Conservation (phyloP, 116 monocot species). For the Phalaenopsis hybrid region DNA sequence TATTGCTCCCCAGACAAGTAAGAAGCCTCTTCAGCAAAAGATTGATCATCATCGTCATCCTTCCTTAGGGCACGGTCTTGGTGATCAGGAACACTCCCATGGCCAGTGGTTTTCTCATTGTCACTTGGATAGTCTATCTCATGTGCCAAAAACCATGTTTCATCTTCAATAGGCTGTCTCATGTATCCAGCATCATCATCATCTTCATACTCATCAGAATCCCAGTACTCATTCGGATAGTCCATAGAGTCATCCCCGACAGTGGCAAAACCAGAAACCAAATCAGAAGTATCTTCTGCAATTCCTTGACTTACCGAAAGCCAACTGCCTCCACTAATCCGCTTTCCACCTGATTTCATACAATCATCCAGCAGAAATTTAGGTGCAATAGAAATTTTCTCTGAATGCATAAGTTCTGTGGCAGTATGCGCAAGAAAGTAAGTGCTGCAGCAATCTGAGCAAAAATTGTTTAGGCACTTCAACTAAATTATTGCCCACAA, state of each 20-base stretch:
- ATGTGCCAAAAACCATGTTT: slow-evolving; percentile 96
- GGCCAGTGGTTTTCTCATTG: slow-evolving; percentile 72
- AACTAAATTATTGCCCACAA: no score
- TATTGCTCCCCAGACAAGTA: slow-evolving; percentile 78
- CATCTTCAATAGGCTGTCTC: slow-evolving; percentile 96
- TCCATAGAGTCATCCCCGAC: slow-evolving; percentile 83
- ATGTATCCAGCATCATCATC: slow-evolving; percentile 92
- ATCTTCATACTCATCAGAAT: slow-evolving; percentile 91
- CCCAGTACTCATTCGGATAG: slow-evolving; percentile 93
- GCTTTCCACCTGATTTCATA: slow-evolving; percentile 55
- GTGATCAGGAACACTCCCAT: slow-evolving; percentile 47
- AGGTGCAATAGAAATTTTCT: neutral
- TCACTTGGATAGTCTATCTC: slow-evolving; percentile 99
- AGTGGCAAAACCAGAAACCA: slow-evolving; percentile 92
- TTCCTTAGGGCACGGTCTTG: slow-evolving; percentile 42
- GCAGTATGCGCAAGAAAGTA: no score
- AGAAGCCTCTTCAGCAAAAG: slow-evolving; percentile 88
- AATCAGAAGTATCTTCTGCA: slow-evolving; percentile 79
- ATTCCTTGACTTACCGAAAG: slow-evolving; percentile 96
- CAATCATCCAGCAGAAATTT: neutral
- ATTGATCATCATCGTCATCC: slow-evolving; percentile 78
- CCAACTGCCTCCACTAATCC: slow-evolving; percentile 66
- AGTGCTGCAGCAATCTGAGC: no score
- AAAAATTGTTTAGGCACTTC: no score
- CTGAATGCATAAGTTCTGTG: neutral